Evolutionary conservation across 2,329 filamentous ascomycete species (phyloP).

Genomic region (Lachnellula occidentalis): DNA sequence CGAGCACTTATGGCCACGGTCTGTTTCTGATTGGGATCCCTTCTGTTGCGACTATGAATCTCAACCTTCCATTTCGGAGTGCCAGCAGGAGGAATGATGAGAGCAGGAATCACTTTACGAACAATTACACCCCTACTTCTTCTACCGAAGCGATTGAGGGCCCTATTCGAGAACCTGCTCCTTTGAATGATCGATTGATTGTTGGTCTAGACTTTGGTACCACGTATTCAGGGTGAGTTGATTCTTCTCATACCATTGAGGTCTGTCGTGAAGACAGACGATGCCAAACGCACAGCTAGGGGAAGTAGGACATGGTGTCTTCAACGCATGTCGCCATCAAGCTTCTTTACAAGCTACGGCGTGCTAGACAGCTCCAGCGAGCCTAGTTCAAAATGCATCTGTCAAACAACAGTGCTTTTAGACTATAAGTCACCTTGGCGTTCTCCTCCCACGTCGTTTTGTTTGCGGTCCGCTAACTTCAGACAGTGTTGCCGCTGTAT

Average conservation of each 20-base stretch:
- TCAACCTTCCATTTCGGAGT: slow-evolving; percentile 29
- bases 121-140: slow-evolving; percentile 45
- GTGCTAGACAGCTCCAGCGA: neutral
- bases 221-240: slow-evolving; percentile 69
- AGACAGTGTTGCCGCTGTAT: slow-evolving; percentile 62
- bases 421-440: neutral
- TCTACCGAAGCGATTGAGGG: slow-evolving; percentile 59
- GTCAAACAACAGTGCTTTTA: neutral
- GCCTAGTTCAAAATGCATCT: neutral
- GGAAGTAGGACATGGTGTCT: neutral
- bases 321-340: neutral
- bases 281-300: neutral
- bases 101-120: slow-evolving; percentile 28
- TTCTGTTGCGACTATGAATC: slow-evolving; percentile 25
- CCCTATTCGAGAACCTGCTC: slow-evolving; percentile 48
- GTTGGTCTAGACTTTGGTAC: slow-evolving; percentile 80
- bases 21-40: neutral
- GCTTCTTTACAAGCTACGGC: neutral
- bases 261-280: neutral
- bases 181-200: slow-evolving; percentile 59
- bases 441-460: neutral
- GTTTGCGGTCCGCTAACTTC: slow-evolving; percentile 7
- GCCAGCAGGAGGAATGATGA: slow-evolving; percentile 28
- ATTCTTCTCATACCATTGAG: neutral
- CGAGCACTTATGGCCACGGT: slow-evolving; percentile 10